A percentile compares a stretch with the other conserved stretches of the same genome.
Conservation (phyloP, 495 filamentous ascomycete genomes). For the Evansstolkia leycettana region DNA sequence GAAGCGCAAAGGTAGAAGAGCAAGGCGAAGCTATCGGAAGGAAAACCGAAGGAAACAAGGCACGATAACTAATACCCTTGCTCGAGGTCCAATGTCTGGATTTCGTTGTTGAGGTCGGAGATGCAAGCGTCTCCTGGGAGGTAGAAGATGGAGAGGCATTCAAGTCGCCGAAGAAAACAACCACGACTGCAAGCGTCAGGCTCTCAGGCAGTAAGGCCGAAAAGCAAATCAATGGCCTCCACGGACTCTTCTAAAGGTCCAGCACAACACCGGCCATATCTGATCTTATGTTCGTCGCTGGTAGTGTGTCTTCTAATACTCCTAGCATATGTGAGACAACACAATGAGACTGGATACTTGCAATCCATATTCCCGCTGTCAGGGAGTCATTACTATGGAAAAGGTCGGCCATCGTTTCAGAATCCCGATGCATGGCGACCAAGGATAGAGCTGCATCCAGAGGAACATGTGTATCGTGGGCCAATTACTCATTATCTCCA, state of each 20-base stretch:
- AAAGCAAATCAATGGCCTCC: slow-evolving; percentile 1
- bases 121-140: too few species aligned
- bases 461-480: slow-evolving; percentile 24
- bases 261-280: slow-evolving; percentile 2
- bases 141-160: slow-evolving; percentile 4
- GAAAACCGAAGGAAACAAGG: too few species aligned
- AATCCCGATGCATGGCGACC: slow-evolving; percentile 6
- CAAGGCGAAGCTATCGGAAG: too few species aligned
- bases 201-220: too few species aligned
- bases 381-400: not conserved
- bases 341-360: not conserved
- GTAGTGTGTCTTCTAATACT: slow-evolving; percentile 6
- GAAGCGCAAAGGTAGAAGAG: too few species aligned
- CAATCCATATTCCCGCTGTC: not conserved
- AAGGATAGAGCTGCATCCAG: slow-evolving; percentile 22
- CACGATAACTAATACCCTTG: too few species aligned
- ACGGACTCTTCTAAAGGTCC: not conserved
- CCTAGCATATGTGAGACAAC: slow-evolving; percentile 8
- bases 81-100: too few species aligned
- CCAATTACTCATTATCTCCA: slow-evolving; percentile 18
- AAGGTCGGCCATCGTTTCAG: not conserved
- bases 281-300: slow-evolving; percentile 6
- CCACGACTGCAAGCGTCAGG: not conserved
- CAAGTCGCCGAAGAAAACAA: slow-evolving; percentile 1
- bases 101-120: too few species aligned